Conservation (phyloP, 2,329 filamentous ascomycete genomes). For the Colletotrichum spinosum region DNA sequence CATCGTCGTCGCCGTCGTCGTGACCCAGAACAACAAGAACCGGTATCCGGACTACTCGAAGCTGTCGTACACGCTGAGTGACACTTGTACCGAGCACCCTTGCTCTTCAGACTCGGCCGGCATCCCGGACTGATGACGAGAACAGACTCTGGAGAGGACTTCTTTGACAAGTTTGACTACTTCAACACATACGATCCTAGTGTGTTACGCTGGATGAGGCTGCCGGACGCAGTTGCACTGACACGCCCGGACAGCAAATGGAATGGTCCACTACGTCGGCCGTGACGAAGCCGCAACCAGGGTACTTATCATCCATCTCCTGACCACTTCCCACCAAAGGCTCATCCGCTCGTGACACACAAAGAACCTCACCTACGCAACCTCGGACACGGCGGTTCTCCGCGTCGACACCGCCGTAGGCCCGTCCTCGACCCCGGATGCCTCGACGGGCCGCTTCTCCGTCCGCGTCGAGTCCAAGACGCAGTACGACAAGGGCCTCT, state of each 20-base stretch:
- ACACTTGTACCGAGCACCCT: conserved; percentile 57
- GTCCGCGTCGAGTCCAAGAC: conserved; percentile 72
- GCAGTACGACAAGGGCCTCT: conserved; percentile 72
- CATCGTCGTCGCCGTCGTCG: conserved; percentile 59
- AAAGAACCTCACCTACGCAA: conserved; percentile 72
- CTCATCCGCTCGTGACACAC: conserved; percentile 11
- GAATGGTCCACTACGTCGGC: conserved; percentile 67
- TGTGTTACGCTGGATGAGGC: conserved; percentile 41
- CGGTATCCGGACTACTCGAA: conserved; percentile 61
- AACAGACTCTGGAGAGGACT: conserved; percentile 59
- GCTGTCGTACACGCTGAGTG: conserved; percentile 59
- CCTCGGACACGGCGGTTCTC: conserved; percentile 63
- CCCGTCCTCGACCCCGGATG: conserved; percentile 58
- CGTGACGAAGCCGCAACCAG: conserved; percentile 52
- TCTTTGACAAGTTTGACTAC: conserved; percentile 69
- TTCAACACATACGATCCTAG: conserved; percentile 62
- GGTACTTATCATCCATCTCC: conserved; percentile 46
- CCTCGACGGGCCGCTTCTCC: conserved; percentile 70
- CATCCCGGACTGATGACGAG: conserved; percentile 25
- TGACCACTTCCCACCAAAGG: conserved; percentile 6
- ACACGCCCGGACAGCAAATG: conserved; percentile 48
- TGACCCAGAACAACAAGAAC: conserved; percentile 52
- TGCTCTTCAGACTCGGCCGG: background rate
- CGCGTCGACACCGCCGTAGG: conserved; percentile 71
- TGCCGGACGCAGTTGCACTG: conserved; percentile 19